Conservation (phyloP, 2,329 filamentous ascomycete genomes). For the Myriosclerotinia curreyana region DNA sequence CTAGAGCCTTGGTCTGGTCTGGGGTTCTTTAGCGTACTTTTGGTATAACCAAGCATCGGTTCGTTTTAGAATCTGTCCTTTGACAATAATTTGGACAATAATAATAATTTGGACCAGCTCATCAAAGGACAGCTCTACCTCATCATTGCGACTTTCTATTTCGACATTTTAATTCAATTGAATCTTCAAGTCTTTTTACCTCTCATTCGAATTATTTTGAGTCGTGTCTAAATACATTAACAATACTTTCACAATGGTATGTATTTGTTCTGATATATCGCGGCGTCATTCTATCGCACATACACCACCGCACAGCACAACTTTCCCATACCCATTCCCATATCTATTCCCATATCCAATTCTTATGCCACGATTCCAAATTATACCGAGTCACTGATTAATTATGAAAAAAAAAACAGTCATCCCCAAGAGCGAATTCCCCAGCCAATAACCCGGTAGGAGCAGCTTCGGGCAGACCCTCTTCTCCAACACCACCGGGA, state of each 20-base stretch:
- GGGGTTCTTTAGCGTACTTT: conserved; percentile 20
- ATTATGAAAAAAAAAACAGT: conserved; percentile 29
- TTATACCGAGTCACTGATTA: too few relatives aligned
- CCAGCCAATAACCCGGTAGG: conserved; percentile 51
- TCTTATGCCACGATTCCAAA: background rate
- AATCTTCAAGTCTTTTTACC: background rate
- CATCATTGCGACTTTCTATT: background rate
- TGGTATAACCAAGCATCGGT: conserved; percentile 13
- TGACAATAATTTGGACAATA: too few relatives aligned
- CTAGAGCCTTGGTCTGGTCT: conserved; percentile 7
- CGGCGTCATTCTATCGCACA: background rate
- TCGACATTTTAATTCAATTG: background rate
- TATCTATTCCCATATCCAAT: background rate
- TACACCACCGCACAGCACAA: background rate
- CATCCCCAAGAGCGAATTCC: conserved; percentile 49
- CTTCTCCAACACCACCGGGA: conserved; percentile 85
- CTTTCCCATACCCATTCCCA: background rate
- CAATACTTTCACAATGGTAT: conserved; percentile 18
- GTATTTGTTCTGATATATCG: background rate
- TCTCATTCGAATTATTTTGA: background rate
- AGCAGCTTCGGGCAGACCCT: conserved; percentile 61
- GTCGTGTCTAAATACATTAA: too few relatives aligned
- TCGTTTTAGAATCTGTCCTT: conserved; percentile 23
- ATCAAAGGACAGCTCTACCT: conserved; percentile 15
- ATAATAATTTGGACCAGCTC: conserved; percentile 21